These are phyloP conservation scores for Mortierella sp. DNA, from an alignment of 371 early-diverging fungal genomes.

Conservation along the genomic window DNA sequence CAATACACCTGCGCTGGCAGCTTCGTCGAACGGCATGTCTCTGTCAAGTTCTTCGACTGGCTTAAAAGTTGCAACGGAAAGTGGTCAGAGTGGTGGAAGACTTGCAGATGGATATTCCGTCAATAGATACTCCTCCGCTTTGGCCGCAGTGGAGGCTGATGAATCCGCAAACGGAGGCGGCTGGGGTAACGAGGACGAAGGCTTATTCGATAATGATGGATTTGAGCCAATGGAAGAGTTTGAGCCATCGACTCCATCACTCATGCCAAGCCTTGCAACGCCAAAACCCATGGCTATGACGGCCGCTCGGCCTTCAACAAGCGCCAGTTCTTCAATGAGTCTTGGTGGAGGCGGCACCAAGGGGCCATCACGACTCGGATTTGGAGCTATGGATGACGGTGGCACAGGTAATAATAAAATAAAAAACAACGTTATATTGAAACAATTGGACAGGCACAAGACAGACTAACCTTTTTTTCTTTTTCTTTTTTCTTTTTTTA, in stretches of 20 bases:
- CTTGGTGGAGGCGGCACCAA: constrained; percentile 31
- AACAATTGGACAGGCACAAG: background rate
- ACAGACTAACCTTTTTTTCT: background rate
- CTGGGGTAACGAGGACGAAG: constrained; percentile 54
- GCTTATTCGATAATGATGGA: constrained; percentile 42
- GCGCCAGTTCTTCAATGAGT: constrained; percentile 32
- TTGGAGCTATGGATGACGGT: constrained; percentile 37
- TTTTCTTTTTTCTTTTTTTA: background rate
- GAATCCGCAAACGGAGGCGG: constrained; percentile 20
- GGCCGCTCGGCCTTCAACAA: constrained; percentile 18
- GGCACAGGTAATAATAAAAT: constrained; percentile 16
- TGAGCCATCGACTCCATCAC: constrained; percentile 43
- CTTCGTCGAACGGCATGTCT: constrained; percentile 30
- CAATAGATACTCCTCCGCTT: constrained; percentile 53
- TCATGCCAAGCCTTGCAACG: constrained; percentile 27
- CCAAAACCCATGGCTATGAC: constrained; percentile 23
- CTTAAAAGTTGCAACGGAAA: constrained; percentile 37
- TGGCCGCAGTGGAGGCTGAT: constrained; percentile 50
- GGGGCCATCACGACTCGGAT: constrained; percentile 29
- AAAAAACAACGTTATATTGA: no score
- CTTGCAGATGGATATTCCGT: constrained; percentile 34
- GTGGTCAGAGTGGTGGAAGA: constrained; percentile 5
- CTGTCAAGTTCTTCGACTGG: constrained; percentile 25
- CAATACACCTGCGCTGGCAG: constrained; percentile 32
- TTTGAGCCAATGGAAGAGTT: constrained; percentile 46